Percentiles rank a stretch among this genome's conserved stretches.
phyloP scores from a whole-genome alignment of 495 filamentous ascomycete genomes.

The Talaromyces trachyspermus region DNA sequence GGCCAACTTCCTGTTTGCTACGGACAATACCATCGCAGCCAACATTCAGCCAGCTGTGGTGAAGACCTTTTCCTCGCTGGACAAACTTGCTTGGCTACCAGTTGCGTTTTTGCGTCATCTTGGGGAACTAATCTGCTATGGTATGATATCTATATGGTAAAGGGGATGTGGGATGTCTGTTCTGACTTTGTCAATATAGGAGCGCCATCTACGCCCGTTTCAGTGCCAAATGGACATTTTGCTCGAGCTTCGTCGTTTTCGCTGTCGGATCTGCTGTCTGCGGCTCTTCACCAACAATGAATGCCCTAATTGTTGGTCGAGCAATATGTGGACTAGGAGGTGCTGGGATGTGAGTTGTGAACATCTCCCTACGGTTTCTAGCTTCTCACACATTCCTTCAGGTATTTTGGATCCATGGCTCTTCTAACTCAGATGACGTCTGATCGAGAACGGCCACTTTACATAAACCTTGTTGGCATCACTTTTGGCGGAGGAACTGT shows the following conservation, averaged over 20 bases:
- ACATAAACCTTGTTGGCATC: constrained; percentile 31
- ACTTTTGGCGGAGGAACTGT: constrained; percentile 42
- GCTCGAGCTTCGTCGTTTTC: constrained; percentile 38
- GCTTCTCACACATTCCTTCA: neutral
- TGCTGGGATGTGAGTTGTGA: constrained; percentile 28
- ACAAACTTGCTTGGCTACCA: constrained; percentile 45
- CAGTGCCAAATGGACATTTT: constrained; percentile 44
- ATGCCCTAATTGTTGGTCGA: constrained; percentile 41
- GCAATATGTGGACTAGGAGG: constrained; percentile 35
- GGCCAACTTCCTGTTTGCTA: constrained; percentile 40
- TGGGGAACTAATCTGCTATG: neutral
- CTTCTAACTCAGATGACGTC: constrained; percentile 36
- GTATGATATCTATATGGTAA: constrained; percentile 21
- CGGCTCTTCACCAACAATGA: constrained; percentile 41
- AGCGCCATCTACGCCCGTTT: constrained; percentile 41
- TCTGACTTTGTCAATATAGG: constrained; percentile 1
- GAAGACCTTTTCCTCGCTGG: constrained; percentile 35
- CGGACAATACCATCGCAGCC: constrained; percentile 54
- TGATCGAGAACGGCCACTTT: constrained; percentile 37
- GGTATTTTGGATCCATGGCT: constrained; percentile 41
- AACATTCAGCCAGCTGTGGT: constrained; percentile 46
- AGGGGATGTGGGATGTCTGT: constrained; percentile 24
- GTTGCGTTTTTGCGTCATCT: constrained; percentile 26
- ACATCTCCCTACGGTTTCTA: neutral
- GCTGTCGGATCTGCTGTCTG: constrained; percentile 42